phyloP scores from a whole-genome alignment of 805 yeast species.

The Yamadazyma sp. region DNA sequence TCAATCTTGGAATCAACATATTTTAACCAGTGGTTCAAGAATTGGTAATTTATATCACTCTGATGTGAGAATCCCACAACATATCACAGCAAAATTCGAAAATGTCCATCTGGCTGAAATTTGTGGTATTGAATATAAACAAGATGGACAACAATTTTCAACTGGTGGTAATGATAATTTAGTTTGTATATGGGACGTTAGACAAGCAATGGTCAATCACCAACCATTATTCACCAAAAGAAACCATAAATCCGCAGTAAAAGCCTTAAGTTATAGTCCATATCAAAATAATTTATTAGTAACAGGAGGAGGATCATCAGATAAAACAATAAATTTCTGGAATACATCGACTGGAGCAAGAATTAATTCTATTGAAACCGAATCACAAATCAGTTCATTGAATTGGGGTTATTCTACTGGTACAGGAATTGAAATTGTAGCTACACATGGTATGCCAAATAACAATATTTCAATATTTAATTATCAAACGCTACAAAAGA shows the following conservation, averaged over 20 bases:
- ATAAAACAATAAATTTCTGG: slow-evolving; percentile 90
- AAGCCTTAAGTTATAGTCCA: slow-evolving; percentile 95
- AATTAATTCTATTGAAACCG: slow-evolving; percentile 83
- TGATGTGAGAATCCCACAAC: slow-evolving; percentile 84
- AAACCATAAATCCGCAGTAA: slow-evolving; percentile 90
- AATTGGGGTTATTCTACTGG: slow-evolving; percentile 83
- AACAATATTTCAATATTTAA: slow-evolving; percentile 81
- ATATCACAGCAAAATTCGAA: slow-evolving; percentile 56
- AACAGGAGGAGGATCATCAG: slow-evolving; percentile 96
- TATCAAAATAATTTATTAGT: slow-evolving; percentile 77
- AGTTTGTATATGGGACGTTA: slow-evolving; percentile 90
- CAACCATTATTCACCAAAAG: slow-evolving; percentile 72
- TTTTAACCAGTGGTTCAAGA: slow-evolving; percentile 83
- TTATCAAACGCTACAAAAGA: slow-evolving; percentile 80
- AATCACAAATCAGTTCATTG: slow-evolving; percentile 90
- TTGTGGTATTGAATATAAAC: slow-evolving; percentile 85
- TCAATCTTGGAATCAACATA: slow-evolving; percentile 80
- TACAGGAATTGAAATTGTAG: slow-evolving; percentile 79
- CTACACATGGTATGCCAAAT: slow-evolving; percentile 91
- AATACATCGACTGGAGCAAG: slow-evolving; percentile 88
- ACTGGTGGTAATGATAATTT: slow-evolving; percentile 94
- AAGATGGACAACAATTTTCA: slow-evolving; percentile 82
- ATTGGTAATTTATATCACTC: slow-evolving; percentile 82
- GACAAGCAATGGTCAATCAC: slow-evolving; percentile 28
- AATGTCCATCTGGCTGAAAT: slow-evolving; percentile 76